Conservation (phyloP, 306 rosid species). For the Acacia melanoxylon region DNA sequence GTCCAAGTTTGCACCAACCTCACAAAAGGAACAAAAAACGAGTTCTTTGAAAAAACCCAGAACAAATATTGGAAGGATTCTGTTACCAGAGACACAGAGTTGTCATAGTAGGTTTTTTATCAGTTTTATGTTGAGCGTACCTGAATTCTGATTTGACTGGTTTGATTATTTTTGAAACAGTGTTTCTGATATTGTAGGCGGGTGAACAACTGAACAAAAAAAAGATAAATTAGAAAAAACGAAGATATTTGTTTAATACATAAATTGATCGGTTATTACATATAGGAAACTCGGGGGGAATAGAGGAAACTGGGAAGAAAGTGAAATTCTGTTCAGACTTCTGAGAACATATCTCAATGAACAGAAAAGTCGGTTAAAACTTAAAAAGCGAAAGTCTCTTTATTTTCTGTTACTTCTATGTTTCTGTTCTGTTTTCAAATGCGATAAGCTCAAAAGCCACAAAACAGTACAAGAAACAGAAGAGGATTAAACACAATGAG, state of each 20-base stretch:
- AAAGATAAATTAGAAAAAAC: not conserved
- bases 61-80: not conserved
- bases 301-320: not conserved
- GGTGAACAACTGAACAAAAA: not conserved
- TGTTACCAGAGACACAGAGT: not conserved
- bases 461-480: not conserved
- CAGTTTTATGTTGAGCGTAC: not conserved
- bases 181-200: not conserved
- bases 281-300: not conserved
- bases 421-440: too few relatives aligned
- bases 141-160: not conserved
- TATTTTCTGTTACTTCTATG: not conserved
- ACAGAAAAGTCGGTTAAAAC: not conserved
- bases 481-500: not conserved
- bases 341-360: not conserved
- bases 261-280: not conserved
- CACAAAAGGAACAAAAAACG: not conserved
- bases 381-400: too few relatives aligned
- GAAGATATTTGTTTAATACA: not conserved
- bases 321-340: not conserved
- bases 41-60: not conserved
- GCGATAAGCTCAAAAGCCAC: not conserved
- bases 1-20: not conserved
- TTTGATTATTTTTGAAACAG: not conserved
- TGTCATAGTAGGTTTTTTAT: not conserved